phyloP scores from a whole-genome alignment of 169 alveolate genomes.

The Cryptosporidium baileyi region DNA sequence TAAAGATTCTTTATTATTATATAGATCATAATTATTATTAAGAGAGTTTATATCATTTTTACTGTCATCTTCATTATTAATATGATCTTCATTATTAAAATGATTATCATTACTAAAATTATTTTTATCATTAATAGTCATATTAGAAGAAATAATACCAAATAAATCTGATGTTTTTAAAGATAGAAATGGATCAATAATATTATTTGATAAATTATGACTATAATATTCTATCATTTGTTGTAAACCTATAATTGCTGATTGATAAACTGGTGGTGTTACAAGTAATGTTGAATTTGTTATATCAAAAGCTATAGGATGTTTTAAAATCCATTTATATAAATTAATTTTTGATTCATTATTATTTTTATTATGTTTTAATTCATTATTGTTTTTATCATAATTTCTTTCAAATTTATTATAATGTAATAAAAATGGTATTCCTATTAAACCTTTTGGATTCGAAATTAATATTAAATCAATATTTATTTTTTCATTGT shows the following conservation, averaged over 20 bases:
- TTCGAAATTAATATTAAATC: conserved; percentile 39
- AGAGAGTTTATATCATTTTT: neutral
- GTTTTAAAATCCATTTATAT: conserved; percentile 2
- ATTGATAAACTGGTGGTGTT: conserved; percentile 57
- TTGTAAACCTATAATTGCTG: conserved; percentile 27
- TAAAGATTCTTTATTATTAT: too few species aligned
- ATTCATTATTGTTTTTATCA: neutral
- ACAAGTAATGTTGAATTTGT: conserved; percentile 2
- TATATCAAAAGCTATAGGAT: conserved; percentile 1
- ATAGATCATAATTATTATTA: too few species aligned
- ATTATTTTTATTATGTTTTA: neutral
- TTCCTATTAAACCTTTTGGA: conserved; percentile 52
- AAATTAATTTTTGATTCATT: neutral
- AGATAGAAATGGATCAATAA: conserved; percentile 32
- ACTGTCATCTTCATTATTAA: too few species aligned
- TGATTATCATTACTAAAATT: too few species aligned
- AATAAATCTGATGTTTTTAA: conserved; percentile 31
- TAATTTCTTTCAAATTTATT: neutral
- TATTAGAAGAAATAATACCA: neutral
- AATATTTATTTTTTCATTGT: conserved; percentile 24
- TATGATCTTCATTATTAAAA: too few species aligned
- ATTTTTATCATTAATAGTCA: neutral
- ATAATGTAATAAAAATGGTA: conserved; percentile 37
- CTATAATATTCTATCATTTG: conserved; percentile 44
- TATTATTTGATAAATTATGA: neutral